Evolutionary conservation across 2,329 filamentous ascomycete genomes (phyloP).

Genomic region (Nakataea oryzae): DNA sequence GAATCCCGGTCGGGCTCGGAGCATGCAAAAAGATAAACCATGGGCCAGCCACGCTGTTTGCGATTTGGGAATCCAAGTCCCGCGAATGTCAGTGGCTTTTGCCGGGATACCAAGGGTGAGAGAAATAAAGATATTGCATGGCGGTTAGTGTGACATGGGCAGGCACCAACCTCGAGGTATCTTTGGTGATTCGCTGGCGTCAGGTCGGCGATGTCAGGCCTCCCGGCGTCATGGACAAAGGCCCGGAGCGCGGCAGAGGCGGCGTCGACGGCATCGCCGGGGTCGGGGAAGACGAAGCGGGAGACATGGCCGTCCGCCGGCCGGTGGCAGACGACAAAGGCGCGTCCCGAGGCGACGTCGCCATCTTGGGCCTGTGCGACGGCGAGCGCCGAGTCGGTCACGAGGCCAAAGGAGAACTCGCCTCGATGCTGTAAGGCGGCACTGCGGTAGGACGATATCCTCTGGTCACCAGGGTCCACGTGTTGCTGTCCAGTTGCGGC

Average conservation of each 20-base stretch:
- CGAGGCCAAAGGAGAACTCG: slow-evolving; percentile 23
- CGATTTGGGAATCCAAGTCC: neutral
- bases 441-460: slow-evolving; percentile 3
- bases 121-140: too few relatives aligned
- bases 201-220: slow-evolving; percentile 21
- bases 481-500: slow-evolving; percentile 10
- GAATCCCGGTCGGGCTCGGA: slow-evolving; percentile 17
- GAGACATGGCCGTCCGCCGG: slow-evolving; percentile 15
- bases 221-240: slow-evolving; percentile 16
- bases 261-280: neutral
- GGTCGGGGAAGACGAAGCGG: neutral
- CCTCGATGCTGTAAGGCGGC: slow-evolving; percentile 16
- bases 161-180: slow-evolving; percentile 20
- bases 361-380: slow-evolving; percentile 8
- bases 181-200: slow-evolving; percentile 20
- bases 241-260: slow-evolving; percentile 13
- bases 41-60: slow-evolving; percentile 21
- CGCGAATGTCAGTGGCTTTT: too few relatives aligned
- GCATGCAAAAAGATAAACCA: slow-evolving; percentile 25
- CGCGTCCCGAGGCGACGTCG: slow-evolving; percentile 3
- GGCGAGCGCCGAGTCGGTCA: slow-evolving; percentile 6
- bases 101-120: too few relatives aligned
- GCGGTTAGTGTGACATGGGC: too few relatives aligned
- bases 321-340: slow-evolving; percentile 18
- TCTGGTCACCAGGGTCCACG: slow-evolving; percentile 6